A percentile compares a stretch with the other conserved stretches of the same genome.
phyloP scores from a whole-genome alignment of 2,329 filamentous ascomycete genomes.

The Ascochyta rabiei region DNA sequence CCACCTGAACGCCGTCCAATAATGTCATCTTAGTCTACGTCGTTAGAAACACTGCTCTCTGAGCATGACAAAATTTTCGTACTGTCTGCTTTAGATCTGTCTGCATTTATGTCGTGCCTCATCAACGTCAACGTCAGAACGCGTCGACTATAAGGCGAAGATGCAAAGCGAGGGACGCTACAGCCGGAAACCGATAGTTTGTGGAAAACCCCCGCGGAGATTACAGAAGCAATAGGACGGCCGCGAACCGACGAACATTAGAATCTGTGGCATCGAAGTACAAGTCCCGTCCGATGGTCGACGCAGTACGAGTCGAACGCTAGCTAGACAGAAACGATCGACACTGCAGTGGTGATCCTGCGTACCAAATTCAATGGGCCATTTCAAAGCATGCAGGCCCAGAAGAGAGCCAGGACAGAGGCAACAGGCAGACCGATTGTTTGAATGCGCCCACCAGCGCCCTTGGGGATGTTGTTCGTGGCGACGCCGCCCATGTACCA shows the following conservation, averaged over 20 bases:
- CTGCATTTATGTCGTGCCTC: neutral
- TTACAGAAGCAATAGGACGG: neutral
- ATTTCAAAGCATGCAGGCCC: constrained; percentile 2
- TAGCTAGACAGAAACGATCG: neutral
- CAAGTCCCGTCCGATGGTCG: neutral
- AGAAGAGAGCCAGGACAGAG: constrained; percentile 2
- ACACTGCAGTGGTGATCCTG: neutral
- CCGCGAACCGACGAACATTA: neutral
- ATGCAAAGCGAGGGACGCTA: neutral
- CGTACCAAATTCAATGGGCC: neutral
- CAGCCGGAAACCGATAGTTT: neutral
- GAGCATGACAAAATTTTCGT: neutral
- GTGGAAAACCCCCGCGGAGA: neutral
- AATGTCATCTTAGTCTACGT: neutral
- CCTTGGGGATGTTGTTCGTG: constrained; percentile 14
- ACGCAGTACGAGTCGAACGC: neutral
- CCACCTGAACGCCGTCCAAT: neutral
- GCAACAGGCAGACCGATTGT: constrained; percentile 1
- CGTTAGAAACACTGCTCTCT: neutral
- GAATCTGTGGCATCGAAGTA: neutral
- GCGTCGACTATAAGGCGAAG: neutral
- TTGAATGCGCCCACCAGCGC: constrained; percentile 5
- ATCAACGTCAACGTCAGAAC: neutral
- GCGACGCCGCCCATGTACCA: constrained; percentile 71
- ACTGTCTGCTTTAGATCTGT: neutral